Conservation (phyloP, 345 rosid genomes). For the Eucalyptus cloeziana region DNA sequence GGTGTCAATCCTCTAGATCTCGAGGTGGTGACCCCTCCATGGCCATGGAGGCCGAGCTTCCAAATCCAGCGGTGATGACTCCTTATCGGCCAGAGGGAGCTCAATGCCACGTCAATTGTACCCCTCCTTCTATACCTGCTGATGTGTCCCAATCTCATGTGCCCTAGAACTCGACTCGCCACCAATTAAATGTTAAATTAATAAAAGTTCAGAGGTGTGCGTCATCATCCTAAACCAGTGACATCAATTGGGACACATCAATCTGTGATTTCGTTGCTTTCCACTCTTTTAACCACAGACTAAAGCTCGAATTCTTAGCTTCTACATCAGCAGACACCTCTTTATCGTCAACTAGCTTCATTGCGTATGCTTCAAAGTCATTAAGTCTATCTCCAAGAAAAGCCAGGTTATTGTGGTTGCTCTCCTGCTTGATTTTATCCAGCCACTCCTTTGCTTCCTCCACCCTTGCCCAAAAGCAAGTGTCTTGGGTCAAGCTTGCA, state of each 20-base stretch:
- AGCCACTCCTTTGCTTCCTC: slow-evolving; percentile 69
- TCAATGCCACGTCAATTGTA: slow-evolving; percentile 17
- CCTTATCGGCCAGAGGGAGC: neutral
- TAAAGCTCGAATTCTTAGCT: slow-evolving; percentile 56
- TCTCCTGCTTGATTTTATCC: slow-evolving; percentile 27
- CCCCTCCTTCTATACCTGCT: too few species aligned
- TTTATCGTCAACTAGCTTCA: neutral
- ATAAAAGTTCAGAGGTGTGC: neutral
- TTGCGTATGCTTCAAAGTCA: slow-evolving; percentile 6
- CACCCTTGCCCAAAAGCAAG: slow-evolving; percentile 80
- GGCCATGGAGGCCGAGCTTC: neutral
- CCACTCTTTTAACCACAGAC: slow-evolving; percentile 36
- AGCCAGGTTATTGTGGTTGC: neutral
- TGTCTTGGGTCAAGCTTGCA: slow-evolving; percentile 67
- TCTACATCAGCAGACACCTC: neutral
- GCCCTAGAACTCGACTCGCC: neutral
- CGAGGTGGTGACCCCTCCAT: neutral
- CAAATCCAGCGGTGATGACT: neutral
- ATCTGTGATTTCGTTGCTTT: neutral
- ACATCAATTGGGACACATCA: neutral
- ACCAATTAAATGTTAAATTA: too few species aligned
- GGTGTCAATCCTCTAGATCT: neutral
- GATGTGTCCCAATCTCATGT: too few species aligned
- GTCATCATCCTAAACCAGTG: neutral
- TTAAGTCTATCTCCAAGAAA: slow-evolving; percentile 16